Base-by-base conservation (phyloP, 2,329 filamentous ascomycete genomes). In the Hypoxylon sp. region DNA sequence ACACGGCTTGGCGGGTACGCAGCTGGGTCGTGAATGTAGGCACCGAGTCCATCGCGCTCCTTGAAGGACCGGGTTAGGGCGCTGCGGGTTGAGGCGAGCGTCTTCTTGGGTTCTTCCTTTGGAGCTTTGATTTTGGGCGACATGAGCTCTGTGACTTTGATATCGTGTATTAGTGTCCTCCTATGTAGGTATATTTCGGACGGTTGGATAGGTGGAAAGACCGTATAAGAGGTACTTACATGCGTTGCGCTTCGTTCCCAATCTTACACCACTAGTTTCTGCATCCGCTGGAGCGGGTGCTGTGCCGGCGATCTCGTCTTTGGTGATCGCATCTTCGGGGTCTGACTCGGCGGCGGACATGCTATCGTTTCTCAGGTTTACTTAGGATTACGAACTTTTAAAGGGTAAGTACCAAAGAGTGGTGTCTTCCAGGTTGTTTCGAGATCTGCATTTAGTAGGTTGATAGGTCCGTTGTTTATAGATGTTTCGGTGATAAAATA, bases 21-120 rank as follows among this genome's bases (percentile, higher is more conserved):
- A 35, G 86, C 83, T 0, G 93, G 93, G 59, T 88, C 80, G 6
- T 82, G 74, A 53, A 92, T 90, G 80, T 96, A 96, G 19, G 84
- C 81, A 47, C 88, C 88, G 0, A 96, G 85, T 0, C 85, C 91
- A 69, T 91, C 85, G 60, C 90, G 85, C 51, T 80, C 78, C 10
- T 80, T 78, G 72, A 85, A 84, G 46, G 73, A 72, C 4, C 58
- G 53, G 11, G 66, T 68, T 2, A 63, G 24, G 11, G 67, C 24
- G 19, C 35, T 24, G 47, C 66, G 68, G 14, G 62, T 70, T 50
- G 73, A 68, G 73, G 72, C 46, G 63, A 66, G 61, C 26, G 52
- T 52, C 22, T 69, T 66, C 54, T 14, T 66, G 52, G 35, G 74
- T 69, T 68, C 78, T 75, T 48, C 70, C 69, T 59, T 59, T 3